Base-by-base conservation (phyloP, 345 rosid genomes). In the Boechera divaricarpa region DNA sequence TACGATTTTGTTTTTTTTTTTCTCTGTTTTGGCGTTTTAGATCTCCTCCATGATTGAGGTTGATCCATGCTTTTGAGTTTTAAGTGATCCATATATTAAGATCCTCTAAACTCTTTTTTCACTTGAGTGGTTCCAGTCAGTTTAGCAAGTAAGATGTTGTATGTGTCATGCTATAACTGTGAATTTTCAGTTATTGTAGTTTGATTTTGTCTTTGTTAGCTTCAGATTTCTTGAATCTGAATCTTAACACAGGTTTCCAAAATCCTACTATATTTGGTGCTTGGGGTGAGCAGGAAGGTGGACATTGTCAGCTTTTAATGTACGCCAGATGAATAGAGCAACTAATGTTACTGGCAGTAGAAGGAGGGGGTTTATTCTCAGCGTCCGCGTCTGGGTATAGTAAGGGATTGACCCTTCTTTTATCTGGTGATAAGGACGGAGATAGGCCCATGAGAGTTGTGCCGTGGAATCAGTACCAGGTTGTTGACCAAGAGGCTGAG, bases 301-400 rank as follows among this genome's bases (percentile, higher is more conserved):
- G 35, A 57, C 39, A 70, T 71, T 76, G 67, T 65, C n/a, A 81
- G 45, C 59, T 63, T 21, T 56, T 38, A 18, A 77, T 85, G 83
- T 79, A 79, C 80, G 79, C 70, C 72, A 83, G 87, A 89, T 95
- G 98, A 88, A 80, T 81, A 83, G 84, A 84, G 86, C 21, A 73
- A 12, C 91, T 82, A 86, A 95, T 95, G 99, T 89, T 95, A 89
- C 84, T 92, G 72, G 91, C 94, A 82, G 94, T 87, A 75, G 97
- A 92, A 92, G 98, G 98, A 88, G 97, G 99, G 77, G 91, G 96
- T 53, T 92, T 95, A 82, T 95, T 95, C 91, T 92, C 96, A 86
- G 85, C 98, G 82, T 91, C 97, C 5, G 92, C 94, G 51, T 90
- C 94, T 70, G 97, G 99, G 85, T 89, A 88, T 89, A 92, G 93